A percentile compares a stretch with the other conserved stretches of the same genome.
Evolutionary conservation across 2,329 filamentous ascomycete genomes (phyloP).

Genomic region (Pseudovirgaria hyperparasitica): DNA sequence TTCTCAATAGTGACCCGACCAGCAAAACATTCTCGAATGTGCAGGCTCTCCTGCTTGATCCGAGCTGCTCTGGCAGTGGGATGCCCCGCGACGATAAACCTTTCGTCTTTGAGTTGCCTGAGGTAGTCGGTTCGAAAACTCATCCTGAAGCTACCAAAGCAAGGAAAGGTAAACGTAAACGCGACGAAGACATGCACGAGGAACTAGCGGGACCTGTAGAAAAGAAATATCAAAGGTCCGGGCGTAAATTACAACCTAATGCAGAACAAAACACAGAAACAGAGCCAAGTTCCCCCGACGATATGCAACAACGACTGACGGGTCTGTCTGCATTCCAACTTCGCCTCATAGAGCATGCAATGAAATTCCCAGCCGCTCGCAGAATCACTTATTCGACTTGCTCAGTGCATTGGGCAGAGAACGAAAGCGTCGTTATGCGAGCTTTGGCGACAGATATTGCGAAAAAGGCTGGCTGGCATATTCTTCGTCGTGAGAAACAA

Average conservation of each 20-base stretch:
- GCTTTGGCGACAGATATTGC: conserved; percentile 59
- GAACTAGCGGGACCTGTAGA: conserved; percentile 3
- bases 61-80: conserved; percentile 89
- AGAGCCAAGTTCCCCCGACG: conserved; percentile 17
- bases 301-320: conserved; percentile 49
- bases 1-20: conserved; percentile 59
- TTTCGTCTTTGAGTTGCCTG: conserved; percentile 43
- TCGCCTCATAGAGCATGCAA: conserved; percentile 68
- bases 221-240: no score
- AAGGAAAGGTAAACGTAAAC: conserved; percentile 21
- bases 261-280: conserved; percentile 26
- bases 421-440: conserved; percentile 68
- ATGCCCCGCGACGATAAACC: conserved; percentile 77
- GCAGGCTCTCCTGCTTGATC: conserved; percentile 74
- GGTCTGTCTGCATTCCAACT: conserved; percentile 75
- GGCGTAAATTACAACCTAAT: conserved; percentile 14
- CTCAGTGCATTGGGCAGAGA: conserved; percentile 76
- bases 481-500: conserved; percentile 61
- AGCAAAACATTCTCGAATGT: conserved; percentile 53
- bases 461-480: conserved; percentile 56
- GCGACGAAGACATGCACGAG: conserved; percentile 6
- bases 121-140: conserved; percentile 11
- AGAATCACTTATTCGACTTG: conserved; percentile 90
- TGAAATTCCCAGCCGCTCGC: conserved; percentile 54
- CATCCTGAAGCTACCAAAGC: conserved; percentile 9